phyloP scores from a whole-genome alignment of 2,329 filamentous ascomycete genomes.

The Monilinia laxa region DNA sequence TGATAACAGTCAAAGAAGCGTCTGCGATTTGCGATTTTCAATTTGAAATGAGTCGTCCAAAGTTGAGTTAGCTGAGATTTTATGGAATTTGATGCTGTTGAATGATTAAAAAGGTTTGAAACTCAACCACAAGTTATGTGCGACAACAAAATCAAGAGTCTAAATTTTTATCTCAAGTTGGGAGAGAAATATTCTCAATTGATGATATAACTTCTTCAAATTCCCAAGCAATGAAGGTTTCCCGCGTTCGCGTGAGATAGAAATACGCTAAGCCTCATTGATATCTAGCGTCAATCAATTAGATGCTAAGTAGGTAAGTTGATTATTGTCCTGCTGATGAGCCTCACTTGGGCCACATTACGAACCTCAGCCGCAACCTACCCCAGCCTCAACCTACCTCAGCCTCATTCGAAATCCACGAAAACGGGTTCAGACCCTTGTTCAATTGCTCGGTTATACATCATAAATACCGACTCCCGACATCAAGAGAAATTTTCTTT shows the following conservation, averaged over 20 bases:
- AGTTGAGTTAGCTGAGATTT: neutral
- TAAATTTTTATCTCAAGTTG: neutral
- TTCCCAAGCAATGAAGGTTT: constrained; percentile 13
- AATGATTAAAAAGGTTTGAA: neutral
- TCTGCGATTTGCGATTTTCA: constrained; percentile 2
- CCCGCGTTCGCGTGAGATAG: constrained; percentile 24
- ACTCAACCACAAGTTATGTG: neutral
- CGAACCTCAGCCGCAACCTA: neutral
- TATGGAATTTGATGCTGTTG: neutral
- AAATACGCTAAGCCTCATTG: constrained; percentile 15
- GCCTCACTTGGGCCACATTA: neutral
- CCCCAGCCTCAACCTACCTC: neutral
- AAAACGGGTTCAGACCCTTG: neutral
- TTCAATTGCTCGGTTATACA: neutral
- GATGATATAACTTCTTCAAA: constrained; percentile 6
- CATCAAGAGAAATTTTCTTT: neutral
- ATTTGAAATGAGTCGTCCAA: constrained; percentile 7
- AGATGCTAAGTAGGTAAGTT: no score
- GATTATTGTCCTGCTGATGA: neutral
- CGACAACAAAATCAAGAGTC: neutral
- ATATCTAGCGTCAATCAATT: neutral
- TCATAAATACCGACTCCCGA: constrained; percentile 9
- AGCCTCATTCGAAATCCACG: neutral
- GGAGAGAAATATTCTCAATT: constrained; percentile 5
- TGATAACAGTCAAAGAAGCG: neutral